A percentile compares a stretch with the other conserved stretches of the same genome.
Conservation (phyloP, 1,284 basidiomycete species). For the Papiliotrema laurentii region DNA sequence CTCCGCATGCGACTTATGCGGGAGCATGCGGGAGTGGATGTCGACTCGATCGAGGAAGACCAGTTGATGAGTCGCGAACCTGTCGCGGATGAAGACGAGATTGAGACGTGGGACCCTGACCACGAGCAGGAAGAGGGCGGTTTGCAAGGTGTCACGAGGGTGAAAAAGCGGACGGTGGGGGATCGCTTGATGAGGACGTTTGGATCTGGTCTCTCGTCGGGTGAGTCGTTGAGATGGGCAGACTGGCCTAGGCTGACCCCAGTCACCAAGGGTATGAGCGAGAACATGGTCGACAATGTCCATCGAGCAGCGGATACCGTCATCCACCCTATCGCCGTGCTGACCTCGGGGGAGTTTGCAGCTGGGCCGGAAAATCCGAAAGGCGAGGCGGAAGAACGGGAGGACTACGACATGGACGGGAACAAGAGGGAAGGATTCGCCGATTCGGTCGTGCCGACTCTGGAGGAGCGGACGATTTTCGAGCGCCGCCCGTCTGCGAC, state of each 20-base stretch:
- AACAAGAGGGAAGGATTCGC: slow-evolving; percentile 59
- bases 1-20: slow-evolving; percentile 91
- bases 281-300: slow-evolving; percentile 42
- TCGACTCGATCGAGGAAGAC: slow-evolving; percentile 80
- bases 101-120: slow-evolving; percentile 74
- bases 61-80: slow-evolving; percentile 61
- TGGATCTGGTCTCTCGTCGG: slow-evolving; percentile 25
- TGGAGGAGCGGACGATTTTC: slow-evolving; percentile 63
- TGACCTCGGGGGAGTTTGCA: slow-evolving; percentile 12
- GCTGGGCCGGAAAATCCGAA: slow-evolving; percentile 46
- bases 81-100: slow-evolving; percentile 54
- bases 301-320: slow-evolving; percentile 52
- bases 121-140: slow-evolving; percentile 58
- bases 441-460: slow-evolving; percentile 61
- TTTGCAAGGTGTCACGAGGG: slow-evolving; percentile 39
- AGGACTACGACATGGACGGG: slow-evolving; percentile 56
- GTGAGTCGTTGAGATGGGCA: slow-evolving; percentile 18
- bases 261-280: slow-evolving; percentile 45
- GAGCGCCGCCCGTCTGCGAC: slow-evolving; percentile 47
- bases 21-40: slow-evolving; percentile 92
- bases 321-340: slow-evolving; percentile 46
- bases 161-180: slow-evolving; percentile 37
- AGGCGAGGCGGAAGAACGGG: slow-evolving; percentile 54
- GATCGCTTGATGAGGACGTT: slow-evolving; percentile 36
- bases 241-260: slow-evolving; percentile 3